Conservation (phyloP, 305 asterid species). For the Solanum hybrid region DNA sequence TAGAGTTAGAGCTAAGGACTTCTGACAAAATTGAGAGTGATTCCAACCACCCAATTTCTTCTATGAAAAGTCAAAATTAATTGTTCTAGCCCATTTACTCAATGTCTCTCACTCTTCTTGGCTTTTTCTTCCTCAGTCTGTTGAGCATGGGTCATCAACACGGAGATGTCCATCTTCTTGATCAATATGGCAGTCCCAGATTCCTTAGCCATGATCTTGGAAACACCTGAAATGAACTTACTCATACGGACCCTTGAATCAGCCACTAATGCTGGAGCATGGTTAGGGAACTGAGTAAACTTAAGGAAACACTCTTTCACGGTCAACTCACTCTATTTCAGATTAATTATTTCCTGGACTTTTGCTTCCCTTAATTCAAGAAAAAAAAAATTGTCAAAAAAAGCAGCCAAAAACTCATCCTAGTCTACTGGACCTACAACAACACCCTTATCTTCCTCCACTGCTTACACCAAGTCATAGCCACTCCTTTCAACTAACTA, state of each 20-base stretch:
- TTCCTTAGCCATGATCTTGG: not conserved
- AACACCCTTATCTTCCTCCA: not conserved
- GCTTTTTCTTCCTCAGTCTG: not conserved
- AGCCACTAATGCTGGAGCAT: not conserved
- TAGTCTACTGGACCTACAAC: not conserved
- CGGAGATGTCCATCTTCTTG: not conserved
- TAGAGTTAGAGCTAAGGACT: not conserved
- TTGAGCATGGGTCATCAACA: not conserved
- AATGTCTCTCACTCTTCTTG: not conserved
- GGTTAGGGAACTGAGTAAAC: not conserved
- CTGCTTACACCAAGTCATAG: not conserved
- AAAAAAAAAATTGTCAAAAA: no score
- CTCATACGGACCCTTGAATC: not conserved
- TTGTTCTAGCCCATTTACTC: not conserved
- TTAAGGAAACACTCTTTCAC: not conserved
- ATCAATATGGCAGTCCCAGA: not conserved
- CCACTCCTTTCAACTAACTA: not conserved
- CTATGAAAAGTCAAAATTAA: not conserved
- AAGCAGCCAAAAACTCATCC: not conserved
- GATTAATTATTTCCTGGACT: not conserved
- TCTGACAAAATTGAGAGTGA: not conserved
- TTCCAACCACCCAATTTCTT: not conserved
- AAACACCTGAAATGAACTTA: not conserved
- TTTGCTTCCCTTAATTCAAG: not conserved
- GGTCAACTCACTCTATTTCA: not conserved